These are phyloP conservation scores for Tremella fuciformis DNA, from an alignment of 768 basidiomycete genomes.

Conservation along the genomic window DNA sequence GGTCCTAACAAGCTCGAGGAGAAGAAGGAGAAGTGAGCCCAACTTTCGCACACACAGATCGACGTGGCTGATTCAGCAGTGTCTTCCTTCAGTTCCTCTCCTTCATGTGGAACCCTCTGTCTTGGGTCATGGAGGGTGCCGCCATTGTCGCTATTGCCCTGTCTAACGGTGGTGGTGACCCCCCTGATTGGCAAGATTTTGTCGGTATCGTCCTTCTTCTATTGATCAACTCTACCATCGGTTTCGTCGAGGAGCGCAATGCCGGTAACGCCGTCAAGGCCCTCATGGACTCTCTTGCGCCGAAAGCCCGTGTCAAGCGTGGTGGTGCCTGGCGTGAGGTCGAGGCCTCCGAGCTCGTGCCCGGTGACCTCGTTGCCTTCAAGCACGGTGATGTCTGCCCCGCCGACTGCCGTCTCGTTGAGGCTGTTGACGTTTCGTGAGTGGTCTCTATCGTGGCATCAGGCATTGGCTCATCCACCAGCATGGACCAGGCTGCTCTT, in stretches of 20 bases:
- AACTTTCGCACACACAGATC: background rate
- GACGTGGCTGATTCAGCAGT: slow-evolving; percentile 54
- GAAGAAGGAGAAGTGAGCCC: slow-evolving; percentile 56
- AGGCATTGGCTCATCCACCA: slow-evolving; percentile 16
- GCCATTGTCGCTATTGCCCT: slow-evolving; percentile 73
- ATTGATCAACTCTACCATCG: slow-evolving; percentile 91
- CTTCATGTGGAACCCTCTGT: slow-evolving; percentile 99
- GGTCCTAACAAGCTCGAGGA: slow-evolving; percentile 93
- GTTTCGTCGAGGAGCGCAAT: slow-evolving; percentile 96
- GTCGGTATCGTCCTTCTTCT: slow-evolving; percentile 89
- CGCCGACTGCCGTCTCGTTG: slow-evolving; percentile 93
- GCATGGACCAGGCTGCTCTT: slow-evolving; percentile 93
- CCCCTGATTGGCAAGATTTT: slow-evolving; percentile 98
- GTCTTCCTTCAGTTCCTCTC: slow-evolving; percentile 87
- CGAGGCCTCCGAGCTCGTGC: slow-evolving; percentile 82
- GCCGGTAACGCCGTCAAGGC: slow-evolving; percentile 99
- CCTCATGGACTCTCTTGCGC: slow-evolving; percentile 97
- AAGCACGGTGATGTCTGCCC: slow-evolving; percentile 99
- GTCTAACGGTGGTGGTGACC: slow-evolving; percentile 79
- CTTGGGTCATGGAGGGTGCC: slow-evolving; percentile 99
- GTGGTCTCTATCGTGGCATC: slow-evolving; percentile 10
- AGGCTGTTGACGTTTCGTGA: slow-evolving; percentile 87
- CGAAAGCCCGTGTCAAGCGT: slow-evolving; percentile 93
- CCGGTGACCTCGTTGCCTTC: slow-evolving; percentile 95
- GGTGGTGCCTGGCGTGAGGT: slow-evolving; percentile 81